Percentiles rank a stretch among this genome's conserved stretches.
Conservation (phyloP, 108 stramenopile species). For the Nitzschia putrida region DNA sequence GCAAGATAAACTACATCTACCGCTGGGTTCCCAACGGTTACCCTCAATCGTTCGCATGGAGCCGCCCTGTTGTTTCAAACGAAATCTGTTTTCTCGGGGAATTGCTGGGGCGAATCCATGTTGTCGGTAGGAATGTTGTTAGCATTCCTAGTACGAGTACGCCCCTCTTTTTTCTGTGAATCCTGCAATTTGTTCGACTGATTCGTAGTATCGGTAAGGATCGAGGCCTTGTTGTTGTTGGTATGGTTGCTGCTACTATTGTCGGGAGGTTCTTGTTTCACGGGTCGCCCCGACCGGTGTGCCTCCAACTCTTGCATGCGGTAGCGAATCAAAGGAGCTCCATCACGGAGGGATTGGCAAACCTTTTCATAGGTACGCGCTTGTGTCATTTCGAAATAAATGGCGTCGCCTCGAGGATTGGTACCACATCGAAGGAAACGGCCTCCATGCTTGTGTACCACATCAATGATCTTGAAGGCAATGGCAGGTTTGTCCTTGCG, state of each 20-base stretch:
- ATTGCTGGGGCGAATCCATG: no score
- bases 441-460: constrained; percentile 45
- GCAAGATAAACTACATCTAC: no score
- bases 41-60: no score
- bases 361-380: constrained; percentile 56
- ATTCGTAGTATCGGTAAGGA: no score
- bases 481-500: constrained; percentile 48
- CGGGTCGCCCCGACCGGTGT: not conserved
- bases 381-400: constrained; percentile 41
- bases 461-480: constrained; percentile 51
- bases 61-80: no score
- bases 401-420: not conserved
- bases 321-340: constrained; percentile 45
- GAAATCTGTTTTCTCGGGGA: no score
- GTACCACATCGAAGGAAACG: constrained; percentile 40
- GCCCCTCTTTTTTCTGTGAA: no score
- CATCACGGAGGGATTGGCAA: constrained; percentile 62
- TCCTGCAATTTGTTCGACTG: no score
- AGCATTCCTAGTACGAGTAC: no score
- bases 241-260: not conserved
- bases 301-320: constrained; percentile 7
- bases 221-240: not conserved
- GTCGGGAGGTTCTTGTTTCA: not conserved
- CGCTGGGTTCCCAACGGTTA: no score
- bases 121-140: no score